phyloP scores from a whole-genome alignment of 306 rosid species.

The Rosa lucieae region DNA sequence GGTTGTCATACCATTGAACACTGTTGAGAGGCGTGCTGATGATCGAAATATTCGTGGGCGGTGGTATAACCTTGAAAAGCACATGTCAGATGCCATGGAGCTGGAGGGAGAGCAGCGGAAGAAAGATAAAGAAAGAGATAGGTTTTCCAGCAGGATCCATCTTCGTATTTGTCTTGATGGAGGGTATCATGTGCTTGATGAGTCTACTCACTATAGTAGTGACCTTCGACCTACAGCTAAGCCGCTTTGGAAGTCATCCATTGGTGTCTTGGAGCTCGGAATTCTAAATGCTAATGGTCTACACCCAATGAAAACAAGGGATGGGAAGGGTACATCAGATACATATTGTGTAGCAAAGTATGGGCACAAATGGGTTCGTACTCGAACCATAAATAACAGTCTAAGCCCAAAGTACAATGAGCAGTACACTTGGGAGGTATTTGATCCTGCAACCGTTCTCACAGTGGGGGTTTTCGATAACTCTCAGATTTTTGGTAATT shows the following conservation, averaged over 20 bases:
- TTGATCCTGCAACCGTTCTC: constrained; percentile 85
- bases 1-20: constrained; percentile 44
- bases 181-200: constrained; percentile 94
- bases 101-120: constrained; percentile 51
- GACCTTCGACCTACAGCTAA: constrained; percentile 78
- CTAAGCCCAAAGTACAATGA: constrained; percentile 71
- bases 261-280: constrained; percentile 87
- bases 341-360: constrained; percentile 90
- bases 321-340: constrained; percentile 66
- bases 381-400: constrained; percentile 71
- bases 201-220: constrained; percentile 83
- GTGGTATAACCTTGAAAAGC: constrained; percentile 65
- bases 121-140: constrained; percentile 49
- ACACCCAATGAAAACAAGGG: constrained; percentile 74
- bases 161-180: constrained; percentile 72
- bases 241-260: constrained; percentile 72
- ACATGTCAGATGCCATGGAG: constrained; percentile 73
- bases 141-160: constrained; percentile 66
- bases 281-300: constrained; percentile 60
- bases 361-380: constrained; percentile 91
- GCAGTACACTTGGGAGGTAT: constrained; percentile 97
- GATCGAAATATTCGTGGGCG: constrained; percentile 36
- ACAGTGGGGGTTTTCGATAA: constrained; percentile 84
- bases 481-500: constrained; percentile 42
- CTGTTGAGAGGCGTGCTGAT: constrained; percentile 70